Evolutionary conservation across 306 rosid species (phyloP).

Genomic region (Senna siamea): DNA sequence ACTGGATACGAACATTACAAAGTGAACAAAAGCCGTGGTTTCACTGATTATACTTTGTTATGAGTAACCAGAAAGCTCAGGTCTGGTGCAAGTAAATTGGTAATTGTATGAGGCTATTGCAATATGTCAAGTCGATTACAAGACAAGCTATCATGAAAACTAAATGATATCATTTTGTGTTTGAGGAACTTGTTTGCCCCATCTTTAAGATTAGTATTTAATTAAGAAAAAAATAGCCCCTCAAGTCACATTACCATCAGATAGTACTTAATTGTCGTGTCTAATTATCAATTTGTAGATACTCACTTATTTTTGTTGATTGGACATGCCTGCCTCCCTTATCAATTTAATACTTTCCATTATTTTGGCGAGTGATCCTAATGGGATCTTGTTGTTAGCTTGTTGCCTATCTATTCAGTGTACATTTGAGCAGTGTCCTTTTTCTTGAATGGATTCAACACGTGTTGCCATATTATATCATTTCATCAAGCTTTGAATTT

Average conservation of each 20-base stretch:
- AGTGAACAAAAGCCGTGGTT: background rate
- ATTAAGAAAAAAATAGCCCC: background rate
- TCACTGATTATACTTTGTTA: background rate
- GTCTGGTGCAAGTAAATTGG: too few species aligned
- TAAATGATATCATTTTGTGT: background rate
- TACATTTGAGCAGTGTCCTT: conserved; percentile 5
- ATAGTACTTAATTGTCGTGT: background rate
- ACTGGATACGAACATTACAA: background rate
- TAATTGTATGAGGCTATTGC: too few species aligned
- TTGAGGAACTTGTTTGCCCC: background rate
- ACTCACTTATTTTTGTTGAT: conserved; percentile 19
- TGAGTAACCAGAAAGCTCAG: background rate
- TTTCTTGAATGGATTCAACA: conserved; percentile 2
- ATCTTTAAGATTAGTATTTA: background rate
- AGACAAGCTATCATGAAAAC: background rate
- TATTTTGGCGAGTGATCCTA: conserved; percentile 6
- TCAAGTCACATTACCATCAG: too few species aligned
- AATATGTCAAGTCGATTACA: conserved; percentile 1
- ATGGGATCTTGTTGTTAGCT: too few species aligned
- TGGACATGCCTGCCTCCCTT: background rate
- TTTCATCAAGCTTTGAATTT: conserved; percentile 5
- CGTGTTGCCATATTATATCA: background rate
- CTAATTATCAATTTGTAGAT: background rate
- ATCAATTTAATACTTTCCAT: background rate
- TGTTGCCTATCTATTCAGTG: too few species aligned